These are phyloP conservation scores for Anaeramoeba flamelloides DNA, from an alignment of 78 protist genomes.

Conservation along the genomic window DNA sequence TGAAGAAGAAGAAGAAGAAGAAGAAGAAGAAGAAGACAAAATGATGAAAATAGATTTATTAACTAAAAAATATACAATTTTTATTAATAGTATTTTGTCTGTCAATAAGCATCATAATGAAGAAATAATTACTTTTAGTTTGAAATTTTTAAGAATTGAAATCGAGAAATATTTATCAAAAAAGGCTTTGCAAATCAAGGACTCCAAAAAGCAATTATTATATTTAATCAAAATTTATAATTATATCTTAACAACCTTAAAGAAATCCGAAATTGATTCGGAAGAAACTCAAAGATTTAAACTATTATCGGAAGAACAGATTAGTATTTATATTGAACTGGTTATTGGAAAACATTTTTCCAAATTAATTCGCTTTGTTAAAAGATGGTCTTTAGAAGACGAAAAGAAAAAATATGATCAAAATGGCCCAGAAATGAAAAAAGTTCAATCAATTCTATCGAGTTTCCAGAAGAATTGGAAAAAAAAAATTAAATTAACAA, in stretches of 20 bases:
- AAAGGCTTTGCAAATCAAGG: not conserved
- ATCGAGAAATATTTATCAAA: not conserved
- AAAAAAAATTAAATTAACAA: too few relatives aligned
- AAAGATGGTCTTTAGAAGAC: too few relatives aligned
- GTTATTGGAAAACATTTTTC: not conserved
- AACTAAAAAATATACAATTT: too few relatives aligned
- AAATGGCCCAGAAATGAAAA: too few relatives aligned
- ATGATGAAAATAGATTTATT: too few relatives aligned
- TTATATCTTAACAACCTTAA: not conserved
- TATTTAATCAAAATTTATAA: not conserved
- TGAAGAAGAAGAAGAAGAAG: too few relatives aligned
- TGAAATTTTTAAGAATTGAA: not conserved
- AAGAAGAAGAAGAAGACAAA: too few relatives aligned
- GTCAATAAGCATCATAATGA: not conserved
- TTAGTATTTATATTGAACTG: not conserved
- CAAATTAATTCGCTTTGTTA: not conserved
- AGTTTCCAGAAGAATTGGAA: too few relatives aligned
- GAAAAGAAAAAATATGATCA: too few relatives aligned
- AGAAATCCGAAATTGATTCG: not conserved
- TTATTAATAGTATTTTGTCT: not conserved
- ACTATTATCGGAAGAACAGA: not conserved
- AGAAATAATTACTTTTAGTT: not conserved
- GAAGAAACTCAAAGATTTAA: not conserved
- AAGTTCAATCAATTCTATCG: too few relatives aligned
- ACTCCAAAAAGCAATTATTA: not conserved